phyloP scores from a whole-genome alignment of 2,329 filamentous ascomycete species.

The Exophiala calicioides region DNA sequence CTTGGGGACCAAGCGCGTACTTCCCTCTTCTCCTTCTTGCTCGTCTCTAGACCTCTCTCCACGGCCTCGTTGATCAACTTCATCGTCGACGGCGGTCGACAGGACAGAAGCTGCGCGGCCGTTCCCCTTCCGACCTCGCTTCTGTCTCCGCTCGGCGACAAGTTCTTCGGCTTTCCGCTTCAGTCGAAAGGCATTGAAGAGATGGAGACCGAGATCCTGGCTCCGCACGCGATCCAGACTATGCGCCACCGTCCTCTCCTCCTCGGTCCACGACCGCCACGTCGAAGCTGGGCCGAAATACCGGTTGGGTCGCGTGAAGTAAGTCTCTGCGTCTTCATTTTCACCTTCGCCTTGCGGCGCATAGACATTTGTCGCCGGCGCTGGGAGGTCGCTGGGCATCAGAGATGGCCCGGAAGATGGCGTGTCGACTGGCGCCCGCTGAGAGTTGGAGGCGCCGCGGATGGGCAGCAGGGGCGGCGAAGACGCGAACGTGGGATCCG shows the following conservation, averaged over 20 bases:
- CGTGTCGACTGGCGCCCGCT: too few species aligned
- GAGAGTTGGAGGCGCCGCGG: too few species aligned
- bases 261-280: slow-evolving; percentile 85
- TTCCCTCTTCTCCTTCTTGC: slow-evolving; percentile 28
- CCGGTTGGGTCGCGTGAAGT: slow-evolving; percentile 62
- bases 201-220: slow-evolving; percentile 69
- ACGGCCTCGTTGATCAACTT: slow-evolving; percentile 15
- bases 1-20: slow-evolving; percentile 50
- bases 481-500: slow-evolving; percentile 4
- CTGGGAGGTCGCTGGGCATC: background rate
- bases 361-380: too few species aligned
- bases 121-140: slow-evolving; percentile 16
- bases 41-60: slow-evolving; percentile 19
- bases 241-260: slow-evolving; percentile 69
- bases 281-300: slow-evolving; percentile 68
- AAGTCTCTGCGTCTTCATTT: slow-evolving; percentile 20
- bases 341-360: too few species aligned
- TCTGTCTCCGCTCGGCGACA: background rate
- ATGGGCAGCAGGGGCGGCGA: slow-evolving; percentile 11
- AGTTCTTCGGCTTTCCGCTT: slow-evolving; percentile 50
- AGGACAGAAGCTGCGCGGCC: slow-evolving; percentile 9
- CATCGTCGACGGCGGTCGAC: slow-evolving; percentile 1
- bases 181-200: slow-evolving; percentile 75
- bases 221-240: slow-evolving; percentile 65
- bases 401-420: too few species aligned